phyloP scores from a whole-genome alignment of 2,329 filamentous ascomycete species.

The Penicillium polonicum region DNA sequence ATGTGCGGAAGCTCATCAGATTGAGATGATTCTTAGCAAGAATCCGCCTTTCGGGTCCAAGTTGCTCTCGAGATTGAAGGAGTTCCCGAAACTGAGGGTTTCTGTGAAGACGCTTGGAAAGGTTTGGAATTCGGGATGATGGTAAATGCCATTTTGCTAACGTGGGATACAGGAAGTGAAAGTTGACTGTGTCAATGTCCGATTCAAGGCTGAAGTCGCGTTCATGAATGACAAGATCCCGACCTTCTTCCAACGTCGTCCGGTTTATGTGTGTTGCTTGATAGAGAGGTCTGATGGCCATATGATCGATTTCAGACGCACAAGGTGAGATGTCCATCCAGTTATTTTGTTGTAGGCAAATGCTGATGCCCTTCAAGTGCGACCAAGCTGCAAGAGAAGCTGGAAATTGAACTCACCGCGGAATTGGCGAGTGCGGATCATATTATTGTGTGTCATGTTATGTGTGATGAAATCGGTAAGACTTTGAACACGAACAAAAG shows the following conservation, averaged over 20 bases:
- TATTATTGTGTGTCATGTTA: conserved; percentile 65
- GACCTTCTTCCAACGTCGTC: conserved; percentile 61
- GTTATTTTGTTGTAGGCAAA: conserved; percentile 17
- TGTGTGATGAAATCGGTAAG: conserved; percentile 79
- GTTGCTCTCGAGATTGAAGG: conserved; percentile 61
- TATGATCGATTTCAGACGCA: conserved; percentile 66
- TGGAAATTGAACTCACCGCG: conserved; percentile 61
- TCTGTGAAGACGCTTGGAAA: conserved; percentile 52
- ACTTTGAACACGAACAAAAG: too few relatives aligned
- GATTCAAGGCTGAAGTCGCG: conserved; percentile 65
- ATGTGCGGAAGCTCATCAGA: conserved; percentile 63
- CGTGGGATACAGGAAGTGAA: conserved; percentile 31
- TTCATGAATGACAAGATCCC: conserved; percentile 67
- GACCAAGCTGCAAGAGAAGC: conserved; percentile 61
- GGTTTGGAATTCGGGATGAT: conserved; percentile 38
- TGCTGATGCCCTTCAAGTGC: conserved; percentile 48
- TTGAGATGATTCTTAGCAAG: conserved; percentile 73
- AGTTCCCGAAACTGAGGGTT: conserved; percentile 69
- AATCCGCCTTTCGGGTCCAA: conserved; percentile 81
- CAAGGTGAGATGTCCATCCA: conserved; percentile 46
- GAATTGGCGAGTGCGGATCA: conserved; percentile 56
- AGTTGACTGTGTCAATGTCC: conserved; percentile 52
- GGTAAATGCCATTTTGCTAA: conserved; percentile 14
- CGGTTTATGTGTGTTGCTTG: conserved; percentile 70
- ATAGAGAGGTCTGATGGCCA: conserved; percentile 68